Evolutionary conservation across 2,329 filamentous ascomycete genomes (phyloP).

Genomic region (Fusarium beomiforme): DNA sequence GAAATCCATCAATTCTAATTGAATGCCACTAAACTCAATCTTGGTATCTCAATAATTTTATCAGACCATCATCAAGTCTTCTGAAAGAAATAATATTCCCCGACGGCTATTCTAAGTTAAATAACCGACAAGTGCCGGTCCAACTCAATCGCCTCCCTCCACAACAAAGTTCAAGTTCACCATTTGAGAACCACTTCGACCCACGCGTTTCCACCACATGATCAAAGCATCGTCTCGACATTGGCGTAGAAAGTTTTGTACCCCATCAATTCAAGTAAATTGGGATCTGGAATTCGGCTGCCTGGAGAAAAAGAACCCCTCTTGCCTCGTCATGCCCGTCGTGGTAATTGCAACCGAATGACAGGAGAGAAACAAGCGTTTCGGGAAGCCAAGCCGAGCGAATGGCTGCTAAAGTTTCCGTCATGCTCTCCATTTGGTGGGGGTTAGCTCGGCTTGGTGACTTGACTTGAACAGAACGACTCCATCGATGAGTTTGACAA

Average conservation of each 20-base stretch:
- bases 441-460: constrained; percentile 9
- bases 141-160: neutral
- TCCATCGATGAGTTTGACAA: neutral
- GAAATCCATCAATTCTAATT: constrained; percentile 13
- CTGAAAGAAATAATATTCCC: too few relatives aligned
- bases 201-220: constrained; percentile 35
- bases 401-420: constrained; percentile 8
- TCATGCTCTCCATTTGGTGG: constrained; percentile 13
- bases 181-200: neutral
- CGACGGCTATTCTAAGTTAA: too few relatives aligned
- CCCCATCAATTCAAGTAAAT: neutral
- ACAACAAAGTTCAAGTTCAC: neutral
- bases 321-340: neutral
- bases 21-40: constrained; percentile 22
- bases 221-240: constrained; percentile 12
- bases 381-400: constrained; percentile 30
- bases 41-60: too few relatives aligned
- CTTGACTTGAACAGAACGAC: neutral
- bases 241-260: constrained; percentile 14
- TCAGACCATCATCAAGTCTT: too few relatives aligned
- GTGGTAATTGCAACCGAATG: constrained; percentile 28
- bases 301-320: constrained; percentile 3
- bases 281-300: constrained; percentile 12
- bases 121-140: neutral
- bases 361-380: constrained; percentile 16